Percentiles rank a stretch among this genome's conserved stretches.
Evolutionary conservation across 208 protist species (phyloP).

Genomic region (Pavlovales sp.): DNA sequence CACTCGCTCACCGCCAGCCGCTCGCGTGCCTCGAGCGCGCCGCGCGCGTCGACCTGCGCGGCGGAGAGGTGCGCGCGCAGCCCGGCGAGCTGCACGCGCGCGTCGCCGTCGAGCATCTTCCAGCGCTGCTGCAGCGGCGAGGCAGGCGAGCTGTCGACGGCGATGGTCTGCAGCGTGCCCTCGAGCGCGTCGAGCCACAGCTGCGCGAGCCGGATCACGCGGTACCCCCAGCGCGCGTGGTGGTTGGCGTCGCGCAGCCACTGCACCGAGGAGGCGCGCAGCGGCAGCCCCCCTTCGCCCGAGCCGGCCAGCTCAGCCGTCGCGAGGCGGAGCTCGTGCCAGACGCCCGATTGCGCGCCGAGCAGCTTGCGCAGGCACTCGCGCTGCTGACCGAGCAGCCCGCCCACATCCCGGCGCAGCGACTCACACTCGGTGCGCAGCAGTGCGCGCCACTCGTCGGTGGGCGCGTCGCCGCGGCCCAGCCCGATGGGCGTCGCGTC

Average conservation of each 20-base stretch:
- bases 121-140: not conserved
- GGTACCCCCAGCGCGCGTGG: not conserved
- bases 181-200: constrained; percentile 2
- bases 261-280: not conserved
- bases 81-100: not conserved
- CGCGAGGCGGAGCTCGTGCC: not conserved
- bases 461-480: too few relatives aligned
- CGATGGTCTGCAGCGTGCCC: not conserved
- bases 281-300: too few relatives aligned
- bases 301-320: not conserved
- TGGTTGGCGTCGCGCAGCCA: not conserved
- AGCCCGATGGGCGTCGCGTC: not conserved
- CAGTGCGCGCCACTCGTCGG: not conserved
- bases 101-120: not conserved
- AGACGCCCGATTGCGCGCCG: not conserved
- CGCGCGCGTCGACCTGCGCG: not conserved
- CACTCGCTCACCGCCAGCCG: not conserved
- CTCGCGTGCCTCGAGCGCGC: not conserved
- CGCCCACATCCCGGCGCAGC: not conserved
- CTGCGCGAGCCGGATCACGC: not conserved
- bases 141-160: too few relatives aligned
- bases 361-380: not conserved
- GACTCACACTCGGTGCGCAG: not conserved
- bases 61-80: not conserved
- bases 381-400: not conserved